Percentiles rank a stretch among this genome's conserved stretches.
Conservation (phyloP, 352 stramenopile species). For the Phytophthora palmivora region DNA sequence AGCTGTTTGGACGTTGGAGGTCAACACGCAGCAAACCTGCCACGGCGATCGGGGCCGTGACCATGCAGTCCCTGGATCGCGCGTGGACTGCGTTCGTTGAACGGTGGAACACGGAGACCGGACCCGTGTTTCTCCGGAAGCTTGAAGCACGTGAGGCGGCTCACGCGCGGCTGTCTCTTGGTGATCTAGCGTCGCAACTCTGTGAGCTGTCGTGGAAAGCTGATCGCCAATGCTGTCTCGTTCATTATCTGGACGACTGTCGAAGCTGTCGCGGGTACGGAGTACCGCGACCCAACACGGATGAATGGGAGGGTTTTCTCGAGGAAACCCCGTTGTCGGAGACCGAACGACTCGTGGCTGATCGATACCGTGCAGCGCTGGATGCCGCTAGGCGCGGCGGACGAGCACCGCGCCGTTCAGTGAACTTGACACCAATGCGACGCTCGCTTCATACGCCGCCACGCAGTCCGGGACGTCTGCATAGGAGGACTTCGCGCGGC, state of each 20-base stretch:
- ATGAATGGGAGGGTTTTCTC: neutral
- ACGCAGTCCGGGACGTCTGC: conserved; percentile 10
- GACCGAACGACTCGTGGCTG: neutral
- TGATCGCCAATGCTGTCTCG: too few relatives aligned
- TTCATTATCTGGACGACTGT: too few relatives aligned
- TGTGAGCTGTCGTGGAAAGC: too few relatives aligned
- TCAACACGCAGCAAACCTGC: too few relatives aligned
- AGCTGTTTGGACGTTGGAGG: too few relatives aligned
- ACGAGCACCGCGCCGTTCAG: neutral
- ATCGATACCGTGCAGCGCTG: neutral
- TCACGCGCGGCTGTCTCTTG: too few relatives aligned
- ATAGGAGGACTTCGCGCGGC: neutral
- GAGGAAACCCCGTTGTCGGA: neutral
- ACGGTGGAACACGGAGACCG: neutral
- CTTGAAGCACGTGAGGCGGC: too few relatives aligned
- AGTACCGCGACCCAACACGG: too few relatives aligned
- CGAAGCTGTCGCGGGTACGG: too few relatives aligned
- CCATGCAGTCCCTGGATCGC: too few relatives aligned
- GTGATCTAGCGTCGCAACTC: too few relatives aligned
- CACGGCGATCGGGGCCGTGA: too few relatives aligned
- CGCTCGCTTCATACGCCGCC: conserved; percentile 11
- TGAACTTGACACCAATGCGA: neutral
- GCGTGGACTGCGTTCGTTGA: neutral
- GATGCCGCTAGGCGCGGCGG: conserved; percentile 1
- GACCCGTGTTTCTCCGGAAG: neutral